These are phyloP conservation scores for Brasenia schreberi DNA, from an alignment of 164 flowering plant genomes.

Conservation along the genomic window DNA sequence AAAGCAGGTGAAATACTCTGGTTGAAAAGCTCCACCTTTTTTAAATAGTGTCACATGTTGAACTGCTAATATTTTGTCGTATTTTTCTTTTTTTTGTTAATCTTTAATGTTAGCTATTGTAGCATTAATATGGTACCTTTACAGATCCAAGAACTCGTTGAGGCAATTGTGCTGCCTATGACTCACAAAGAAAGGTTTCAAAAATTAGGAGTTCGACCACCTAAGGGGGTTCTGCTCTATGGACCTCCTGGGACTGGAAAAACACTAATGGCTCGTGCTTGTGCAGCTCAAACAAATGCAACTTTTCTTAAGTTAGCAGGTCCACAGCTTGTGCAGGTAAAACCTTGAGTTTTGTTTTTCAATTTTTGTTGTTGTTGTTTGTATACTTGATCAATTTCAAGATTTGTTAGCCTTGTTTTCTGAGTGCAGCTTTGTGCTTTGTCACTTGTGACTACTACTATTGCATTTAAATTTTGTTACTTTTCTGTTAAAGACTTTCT, in stretches of 20 bases:
- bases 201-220: conserved; percentile 82
- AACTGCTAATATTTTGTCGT: neutral
- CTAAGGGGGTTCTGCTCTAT: conserved; percentile 87
- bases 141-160: conserved; percentile 93
- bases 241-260: conserved; percentile 99
- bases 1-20: conserved; percentile 46
- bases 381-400: too few relatives aligned
- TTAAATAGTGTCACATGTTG: neutral
- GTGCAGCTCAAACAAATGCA: conserved; percentile 97
- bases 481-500: too few relatives aligned
- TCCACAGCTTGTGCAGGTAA: conserved; percentile 91
- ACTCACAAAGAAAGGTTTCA: conserved; percentile 90
- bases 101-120: neutral
- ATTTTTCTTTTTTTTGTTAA: neutral
- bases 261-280: conserved; percentile 94
- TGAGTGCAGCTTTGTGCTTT: too few relatives aligned
- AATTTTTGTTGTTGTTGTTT: too few relatives aligned
- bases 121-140: neutral
- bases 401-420: too few relatives aligned
- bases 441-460: too few relatives aligned
- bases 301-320: conserved; percentile 95
- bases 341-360: too few relatives aligned
- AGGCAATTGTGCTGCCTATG: conserved; percentile 97
- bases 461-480: too few relatives aligned
- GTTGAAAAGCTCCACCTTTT: neutral